A percentile compares a stretch with the other conserved stretches of the same genome.
These are phyloP conservation scores for Adansonia rubrostipa DNA, from an alignment of 441 rosid species.

Conservation along the genomic window DNA sequence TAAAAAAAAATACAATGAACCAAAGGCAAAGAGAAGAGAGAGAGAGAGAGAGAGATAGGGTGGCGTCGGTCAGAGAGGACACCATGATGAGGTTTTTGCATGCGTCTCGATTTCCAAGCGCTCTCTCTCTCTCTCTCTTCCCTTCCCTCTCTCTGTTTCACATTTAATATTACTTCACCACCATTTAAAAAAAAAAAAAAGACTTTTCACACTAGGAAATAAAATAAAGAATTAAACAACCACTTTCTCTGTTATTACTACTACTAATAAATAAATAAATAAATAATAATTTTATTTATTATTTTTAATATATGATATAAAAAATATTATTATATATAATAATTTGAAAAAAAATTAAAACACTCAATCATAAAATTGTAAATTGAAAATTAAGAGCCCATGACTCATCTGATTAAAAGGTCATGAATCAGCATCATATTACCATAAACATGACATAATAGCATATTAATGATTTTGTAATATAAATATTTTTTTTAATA, in stretches of 20 bases:
- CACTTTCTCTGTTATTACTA: not conserved
- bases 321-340: no score
- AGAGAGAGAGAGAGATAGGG: constrained; percentile 13
- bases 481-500: no score
- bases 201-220: not conserved
- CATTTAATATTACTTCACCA: not conserved
- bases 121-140: not conserved
- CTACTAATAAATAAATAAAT: no score
- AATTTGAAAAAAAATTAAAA: no score
- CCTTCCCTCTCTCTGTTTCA: not conserved
- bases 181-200: not conserved
- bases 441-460: no score
- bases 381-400: no score
- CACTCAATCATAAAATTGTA: no score
- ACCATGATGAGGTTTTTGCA: constrained; percentile 79
- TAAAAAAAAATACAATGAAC: not conserved
- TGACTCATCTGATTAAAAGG: no score
- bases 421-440: no score
- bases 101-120: constrained; percentile 73
- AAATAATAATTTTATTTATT: no score
- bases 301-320: no score
- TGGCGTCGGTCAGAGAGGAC: constrained; percentile 76
- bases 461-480: no score
- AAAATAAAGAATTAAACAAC: not conserved
- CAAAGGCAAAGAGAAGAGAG: constrained; percentile 35